These are phyloP conservation scores for Blastomyces silverae DNA, from an alignment of 2,329 filamentous ascomycete species.

Conservation along the genomic window DNA sequence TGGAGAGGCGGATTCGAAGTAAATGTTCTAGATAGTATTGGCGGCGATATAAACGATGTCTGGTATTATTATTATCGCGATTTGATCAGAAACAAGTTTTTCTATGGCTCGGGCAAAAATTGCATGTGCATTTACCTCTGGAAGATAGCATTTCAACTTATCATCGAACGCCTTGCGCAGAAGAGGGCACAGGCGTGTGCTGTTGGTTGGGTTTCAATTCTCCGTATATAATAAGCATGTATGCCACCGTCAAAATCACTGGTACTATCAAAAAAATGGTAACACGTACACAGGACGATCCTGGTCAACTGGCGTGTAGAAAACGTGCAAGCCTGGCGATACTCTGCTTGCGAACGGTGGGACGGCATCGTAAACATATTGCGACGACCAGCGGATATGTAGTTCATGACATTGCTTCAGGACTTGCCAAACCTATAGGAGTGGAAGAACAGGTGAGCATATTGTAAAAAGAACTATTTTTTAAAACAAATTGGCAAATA, in stretches of 20 bases:
- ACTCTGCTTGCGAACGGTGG: slow-evolving; percentile 68
- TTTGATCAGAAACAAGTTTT: slow-evolving; percentile 20
- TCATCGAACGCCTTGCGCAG: slow-evolving; percentile 53
- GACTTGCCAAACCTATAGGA: slow-evolving; percentile 51
- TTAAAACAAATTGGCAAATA: background rate
- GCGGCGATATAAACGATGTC: slow-evolving; percentile 57
- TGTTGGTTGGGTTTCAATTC: slow-evolving; percentile 25
- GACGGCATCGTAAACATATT: slow-evolving; percentile 50
- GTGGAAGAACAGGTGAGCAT: background rate
- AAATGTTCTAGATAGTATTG: slow-evolving; percentile 52
- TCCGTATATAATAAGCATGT: slow-evolving; percentile 1
- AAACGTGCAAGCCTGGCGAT: slow-evolving; percentile 74
- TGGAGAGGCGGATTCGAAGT: slow-evolving; percentile 59
- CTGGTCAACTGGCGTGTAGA: slow-evolving; percentile 56
- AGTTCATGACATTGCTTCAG: slow-evolving; percentile 63
- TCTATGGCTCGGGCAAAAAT: background rate
- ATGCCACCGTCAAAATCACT: background rate
- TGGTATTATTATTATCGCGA: slow-evolving; percentile 25
- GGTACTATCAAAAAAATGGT: background rate
- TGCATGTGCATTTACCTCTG: slow-evolving; percentile 36
- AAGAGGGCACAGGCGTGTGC: slow-evolving; percentile 51
- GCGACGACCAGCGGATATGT: slow-evolving; percentile 71
- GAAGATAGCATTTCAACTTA: slow-evolving; percentile 50
- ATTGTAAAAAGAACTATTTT: background rate
- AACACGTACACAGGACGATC: slow-evolving; percentile 33